These are phyloP conservation scores for Eimeria praecox DNA, from an alignment of 169 alveolate genomes.

Conservation along the genomic window DNA sequence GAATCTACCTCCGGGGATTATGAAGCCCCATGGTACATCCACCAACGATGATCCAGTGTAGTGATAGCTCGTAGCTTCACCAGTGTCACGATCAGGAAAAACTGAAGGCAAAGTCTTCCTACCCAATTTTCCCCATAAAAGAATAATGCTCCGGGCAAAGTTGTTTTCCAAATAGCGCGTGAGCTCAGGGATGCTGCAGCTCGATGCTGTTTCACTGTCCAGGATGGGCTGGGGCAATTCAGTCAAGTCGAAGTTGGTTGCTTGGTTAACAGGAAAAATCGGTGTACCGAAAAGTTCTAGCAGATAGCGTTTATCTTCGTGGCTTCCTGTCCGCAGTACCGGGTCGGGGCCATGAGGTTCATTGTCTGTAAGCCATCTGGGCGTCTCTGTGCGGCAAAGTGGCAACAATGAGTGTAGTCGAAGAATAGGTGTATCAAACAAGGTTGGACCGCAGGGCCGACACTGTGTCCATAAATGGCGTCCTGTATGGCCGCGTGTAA, in stretches of 20 bases:
- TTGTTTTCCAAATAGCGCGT: not conserved
- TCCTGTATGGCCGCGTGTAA: not conserved
- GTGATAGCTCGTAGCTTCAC: not conserved
- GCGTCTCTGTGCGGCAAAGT: not conserved
- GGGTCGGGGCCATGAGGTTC: not conserved
- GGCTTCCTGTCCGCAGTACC: not conserved
- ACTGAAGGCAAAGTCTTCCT: not conserved
- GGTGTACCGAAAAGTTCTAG: not conserved
- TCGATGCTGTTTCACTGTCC: not conserved
- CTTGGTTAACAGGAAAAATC: not conserved
- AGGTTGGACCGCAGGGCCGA: not conserved
- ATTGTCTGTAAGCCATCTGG: slow-evolving; percentile 10
- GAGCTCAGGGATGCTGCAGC: not conserved
- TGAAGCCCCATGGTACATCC: slow-evolving; percentile 70
- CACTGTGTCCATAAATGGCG: not conserved
- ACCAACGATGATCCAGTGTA: slow-evolving; percentile 21
- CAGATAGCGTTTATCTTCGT: not conserved
- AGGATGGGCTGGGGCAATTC: not conserved
- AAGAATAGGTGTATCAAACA: not conserved
- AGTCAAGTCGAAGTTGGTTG: not conserved
- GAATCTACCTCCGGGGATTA: slow-evolving; percentile 85
- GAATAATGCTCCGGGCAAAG: not conserved
- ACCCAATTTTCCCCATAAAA: slow-evolving; percentile 23
- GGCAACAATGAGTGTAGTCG: not conserved
- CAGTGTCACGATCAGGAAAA: not conserved